Base-by-base conservation (phyloP, 2,329 filamentous ascomycete species). In the Bipolaris oryzae region DNA sequence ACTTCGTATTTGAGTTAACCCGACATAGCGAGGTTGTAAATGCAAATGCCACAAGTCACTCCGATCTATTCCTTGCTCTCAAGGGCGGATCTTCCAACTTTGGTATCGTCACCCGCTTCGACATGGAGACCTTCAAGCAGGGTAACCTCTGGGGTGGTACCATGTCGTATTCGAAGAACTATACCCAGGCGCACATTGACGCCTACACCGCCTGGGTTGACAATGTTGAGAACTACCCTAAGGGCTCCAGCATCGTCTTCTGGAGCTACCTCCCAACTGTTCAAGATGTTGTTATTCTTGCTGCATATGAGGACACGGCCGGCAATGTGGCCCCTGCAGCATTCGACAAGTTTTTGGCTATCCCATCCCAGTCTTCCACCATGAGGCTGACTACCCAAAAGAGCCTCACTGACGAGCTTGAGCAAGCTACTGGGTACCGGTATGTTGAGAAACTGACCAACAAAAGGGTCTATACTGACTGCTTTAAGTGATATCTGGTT, bases 51-150 rank as follows among this genome's bases (percentile, higher is more conserved):
- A 50, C 62, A 50, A 58, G 63, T 48, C 66, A 61, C 9, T 77
- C 78, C 0, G 78, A 80, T 39, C 73, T 78, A 10, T 77, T 73
- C 59, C 67, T 58, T 45, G 74, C 69, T 1, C 61, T 77, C n/a
- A 71, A 73, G 44, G 75, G 75, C 16, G 71, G 68, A 9, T 66
- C 67, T 1, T 61, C 62, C 23, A 71, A 70, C 45, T 73, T 69
- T 38, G 79, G 65, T 35, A 62, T 72, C 20, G 63, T 70, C 13
- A 70, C 63, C 15, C 35, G 55, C 20, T 57, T 68, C 25, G 56
- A 61, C 18, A 43, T 58, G 45, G 70, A 55, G 44, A 57, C 64
- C 1, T 71, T 68, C 53, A 53, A 64, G 20, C 61, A 68, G 9
- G 62, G 62, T 15, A 34, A 67, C 21, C 46, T 74, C 13, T 73